Evolutionary conservation across 1,139 yeast species (phyloP).

Genomic region (Blastobotrys persicus): DNA sequence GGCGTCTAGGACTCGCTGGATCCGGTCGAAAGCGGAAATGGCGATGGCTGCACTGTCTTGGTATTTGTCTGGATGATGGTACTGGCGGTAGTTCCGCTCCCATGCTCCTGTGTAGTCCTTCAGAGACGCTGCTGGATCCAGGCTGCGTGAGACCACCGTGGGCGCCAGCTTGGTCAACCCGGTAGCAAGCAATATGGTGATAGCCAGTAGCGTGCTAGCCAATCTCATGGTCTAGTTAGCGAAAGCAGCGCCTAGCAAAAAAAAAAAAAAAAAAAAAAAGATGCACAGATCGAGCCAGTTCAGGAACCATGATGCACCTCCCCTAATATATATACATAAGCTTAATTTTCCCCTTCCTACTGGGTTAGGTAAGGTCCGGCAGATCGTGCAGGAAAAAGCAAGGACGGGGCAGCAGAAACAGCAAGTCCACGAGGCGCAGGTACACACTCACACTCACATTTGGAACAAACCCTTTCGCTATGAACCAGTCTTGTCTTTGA

Average conservation of each 20-base stretch:
- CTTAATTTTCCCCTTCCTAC: neutral
- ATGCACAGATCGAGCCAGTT: neutral
- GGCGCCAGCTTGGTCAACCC: neutral
- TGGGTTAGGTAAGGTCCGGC: neutral
- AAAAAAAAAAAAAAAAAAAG: neutral
- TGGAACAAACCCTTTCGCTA: too few species aligned
- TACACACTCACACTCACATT: too few species aligned
- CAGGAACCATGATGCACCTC: neutral
- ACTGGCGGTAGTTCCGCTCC: conserved; percentile 8
- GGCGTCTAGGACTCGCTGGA: conserved; percentile 12
- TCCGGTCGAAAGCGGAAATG: conserved; percentile 10
- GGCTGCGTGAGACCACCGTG: neutral
- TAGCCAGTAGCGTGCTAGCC: neutral
- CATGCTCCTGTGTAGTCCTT: conserved; percentile 7
- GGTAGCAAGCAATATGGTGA: neutral
- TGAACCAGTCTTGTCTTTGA: too few species aligned
- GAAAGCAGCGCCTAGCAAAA: neutral
- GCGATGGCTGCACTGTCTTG: conserved; percentile 10
- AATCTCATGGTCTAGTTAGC: neutral
- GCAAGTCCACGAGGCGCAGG: neutral
- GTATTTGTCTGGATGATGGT: conserved; percentile 11
- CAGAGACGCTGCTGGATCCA: neutral
- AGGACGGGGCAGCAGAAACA: neutral
- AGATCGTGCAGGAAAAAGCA: neutral
- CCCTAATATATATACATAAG: neutral